These are phyloP conservation scores for Eucalyptus microcorys DNA, from an alignment of 345 rosid species.

Conservation along the genomic window DNA sequence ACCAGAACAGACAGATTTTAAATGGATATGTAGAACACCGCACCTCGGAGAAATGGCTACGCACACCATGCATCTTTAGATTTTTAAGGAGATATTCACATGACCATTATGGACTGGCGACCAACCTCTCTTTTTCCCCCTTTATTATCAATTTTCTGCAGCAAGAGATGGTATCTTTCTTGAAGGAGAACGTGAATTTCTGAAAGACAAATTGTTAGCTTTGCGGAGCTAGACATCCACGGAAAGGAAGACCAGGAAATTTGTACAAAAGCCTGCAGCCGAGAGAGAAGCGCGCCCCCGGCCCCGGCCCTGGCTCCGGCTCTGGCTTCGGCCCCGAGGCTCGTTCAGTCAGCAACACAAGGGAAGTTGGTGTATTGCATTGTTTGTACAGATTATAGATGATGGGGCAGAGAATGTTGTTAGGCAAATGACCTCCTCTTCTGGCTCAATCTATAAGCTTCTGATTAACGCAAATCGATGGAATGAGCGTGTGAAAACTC, in stretches of 20 bases:
- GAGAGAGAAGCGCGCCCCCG: background rate
- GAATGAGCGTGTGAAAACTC: background rate
- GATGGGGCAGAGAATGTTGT: background rate
- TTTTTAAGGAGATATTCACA: background rate
- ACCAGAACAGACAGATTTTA: background rate
- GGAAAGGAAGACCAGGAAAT: background rate
- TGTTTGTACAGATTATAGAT: background rate
- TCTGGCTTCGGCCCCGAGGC: background rate
- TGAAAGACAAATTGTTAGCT: slow-evolving; percentile 1
- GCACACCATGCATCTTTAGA: background rate
- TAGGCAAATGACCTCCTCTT: background rate
- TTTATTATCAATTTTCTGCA: slow-evolving; percentile 17
- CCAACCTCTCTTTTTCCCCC: background rate
- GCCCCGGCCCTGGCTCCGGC: too few species aligned
- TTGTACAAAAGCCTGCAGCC: background rate
- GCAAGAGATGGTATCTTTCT: slow-evolving; percentile 69
- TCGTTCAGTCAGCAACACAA: background rate
- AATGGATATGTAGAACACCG: background rate
- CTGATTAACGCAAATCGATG: background rate
- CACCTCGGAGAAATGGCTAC: background rate
- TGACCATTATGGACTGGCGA: background rate
- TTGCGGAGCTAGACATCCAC: background rate
- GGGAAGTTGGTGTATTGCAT: background rate
- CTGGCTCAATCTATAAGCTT: background rate
- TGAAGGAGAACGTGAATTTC: slow-evolving; percentile 69